Evolutionary conservation across 441 rosid genomes (phyloP), one percentile per base, ranked within the genome.

Genomic region (Euphorbia celastroides): DNA sequence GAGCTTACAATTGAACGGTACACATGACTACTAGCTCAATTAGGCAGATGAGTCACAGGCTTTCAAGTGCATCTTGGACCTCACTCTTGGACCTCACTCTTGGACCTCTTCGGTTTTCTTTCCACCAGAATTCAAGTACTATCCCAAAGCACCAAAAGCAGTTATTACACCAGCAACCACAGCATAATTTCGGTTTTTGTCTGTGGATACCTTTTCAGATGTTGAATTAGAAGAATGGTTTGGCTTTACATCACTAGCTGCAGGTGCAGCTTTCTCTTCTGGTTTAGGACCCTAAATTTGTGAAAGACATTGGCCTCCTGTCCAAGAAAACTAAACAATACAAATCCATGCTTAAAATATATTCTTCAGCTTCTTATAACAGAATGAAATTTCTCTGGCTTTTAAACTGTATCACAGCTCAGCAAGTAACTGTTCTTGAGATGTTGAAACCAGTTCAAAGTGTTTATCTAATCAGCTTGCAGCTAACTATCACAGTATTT

Each of bases 161-260:
- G 99, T 80, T 60, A 87, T 58, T 13, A 79, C 72, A 36, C 96
- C 97, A 0, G 96, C 97, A 23, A 87, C 32, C 23, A 92, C 96
- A 0, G 94, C 98, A 63, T 92, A 89, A 78, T 92, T 94, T 42
- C 85, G 71, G 84, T 79, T 26, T 70, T 86, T 88, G 79, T 88
- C 97, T 2, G 84, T 81, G 2, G 97, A 93, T 67, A 80, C 87
- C 64, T 82, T 93, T 26, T 81, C 83, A 3, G 86, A n/a, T n/a
- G n/a, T 64, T 1, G 98, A 75, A 42, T 74, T 72, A 36, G n/a
- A n/a, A n/a, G n/a, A n/a, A n/a, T n/a, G n/a, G n/a, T 71, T n/a
- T 59, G 75, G 83, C 32, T 82, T 28, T 7, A 65, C 84, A 5
- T 74, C 83, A 6, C 83, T 30, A n/a, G 79, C 81, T 5, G 86